These are phyloP conservation scores for Paecilomyces formosus DNA, from an alignment of 2,329 filamentous ascomycete species.

Conservation along the genomic window DNA sequence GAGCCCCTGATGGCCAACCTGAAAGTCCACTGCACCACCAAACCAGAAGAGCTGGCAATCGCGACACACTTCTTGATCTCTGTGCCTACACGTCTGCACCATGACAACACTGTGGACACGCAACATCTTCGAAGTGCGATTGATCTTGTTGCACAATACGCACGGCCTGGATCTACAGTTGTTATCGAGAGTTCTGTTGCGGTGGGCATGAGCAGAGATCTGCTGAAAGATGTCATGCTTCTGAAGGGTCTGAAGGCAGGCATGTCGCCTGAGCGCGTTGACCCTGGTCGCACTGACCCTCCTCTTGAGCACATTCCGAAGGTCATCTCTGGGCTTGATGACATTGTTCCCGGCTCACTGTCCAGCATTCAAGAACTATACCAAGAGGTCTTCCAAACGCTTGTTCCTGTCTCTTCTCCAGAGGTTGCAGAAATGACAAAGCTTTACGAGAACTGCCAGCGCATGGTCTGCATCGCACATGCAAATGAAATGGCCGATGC, in stretches of 20 bases:
- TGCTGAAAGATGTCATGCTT: neutral
- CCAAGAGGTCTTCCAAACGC: neutral
- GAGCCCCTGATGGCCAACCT: neutral
- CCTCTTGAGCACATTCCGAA: neutral
- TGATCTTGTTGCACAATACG: neutral
- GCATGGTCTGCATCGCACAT: neutral
- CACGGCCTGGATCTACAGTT: neutral
- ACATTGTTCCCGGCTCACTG: neutral
- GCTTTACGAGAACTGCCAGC: neutral
- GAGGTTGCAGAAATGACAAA: neutral
- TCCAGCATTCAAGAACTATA: neutral
- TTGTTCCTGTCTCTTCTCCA: neutral
- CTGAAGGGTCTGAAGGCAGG: neutral
- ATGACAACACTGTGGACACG: neutral
- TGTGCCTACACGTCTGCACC: neutral
- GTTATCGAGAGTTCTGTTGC: neutral
- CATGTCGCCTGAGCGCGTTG: neutral
- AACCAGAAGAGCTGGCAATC: neutral
- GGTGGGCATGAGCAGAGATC: neutral
- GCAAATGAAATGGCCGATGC: neutral
- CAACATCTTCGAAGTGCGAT: neutral
- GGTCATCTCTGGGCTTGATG: neutral
- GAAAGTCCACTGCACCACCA: neutral
- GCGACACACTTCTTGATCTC: neutral
- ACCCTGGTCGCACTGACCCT: neutral